Conservation (phyloP, 768 basidiomycete species). For the Amanita exitialis region DNA sequence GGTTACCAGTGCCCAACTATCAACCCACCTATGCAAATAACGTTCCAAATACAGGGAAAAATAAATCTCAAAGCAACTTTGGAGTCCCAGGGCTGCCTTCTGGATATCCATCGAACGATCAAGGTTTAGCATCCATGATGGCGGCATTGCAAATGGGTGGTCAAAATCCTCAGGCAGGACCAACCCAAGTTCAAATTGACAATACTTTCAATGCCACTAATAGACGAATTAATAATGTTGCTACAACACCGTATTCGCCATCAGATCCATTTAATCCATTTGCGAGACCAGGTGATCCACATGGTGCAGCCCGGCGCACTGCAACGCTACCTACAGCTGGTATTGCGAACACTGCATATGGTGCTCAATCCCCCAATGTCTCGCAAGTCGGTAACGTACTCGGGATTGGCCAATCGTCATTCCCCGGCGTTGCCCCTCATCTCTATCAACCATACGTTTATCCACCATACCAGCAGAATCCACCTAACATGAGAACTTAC, state of each 20-base stretch:
- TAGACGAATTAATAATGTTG: conserved; percentile 25
- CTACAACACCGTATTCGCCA: conserved; percentile 26
- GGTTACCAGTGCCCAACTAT: conserved; percentile 81
- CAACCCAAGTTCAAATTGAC: conserved; percentile 64
- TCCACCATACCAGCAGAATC: conserved; percentile 69
- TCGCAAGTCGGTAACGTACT: conserved; percentile 46
- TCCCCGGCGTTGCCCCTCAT: conserved; percentile 51
- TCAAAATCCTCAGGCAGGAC: conserved; percentile 75
- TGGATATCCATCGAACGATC: conserved; percentile 75
- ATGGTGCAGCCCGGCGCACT: conserved; percentile 41
- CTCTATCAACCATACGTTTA: conserved; percentile 80
- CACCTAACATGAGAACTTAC: conserved; percentile 72
- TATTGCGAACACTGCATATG: conserved; percentile 33
- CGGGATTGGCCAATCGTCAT: conserved; percentile 56
- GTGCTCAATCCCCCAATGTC: conserved; percentile 51
- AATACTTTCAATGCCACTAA: conserved; percentile 23
- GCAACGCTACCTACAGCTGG: conserved; percentile 38
- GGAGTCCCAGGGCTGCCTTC: conserved; percentile 70
- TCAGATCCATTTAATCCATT: conserved; percentile 44
- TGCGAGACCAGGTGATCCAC: conserved; percentile 35
- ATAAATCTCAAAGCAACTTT: conserved; percentile 46
- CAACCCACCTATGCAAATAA: conserved; percentile 69
- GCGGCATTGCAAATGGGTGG: conserved; percentile 86
- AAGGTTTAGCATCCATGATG: conserved; percentile 88
- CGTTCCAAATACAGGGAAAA: conserved; percentile 51